phyloP scores from a whole-genome alignment of 108 stramenopile genomes.

The Mediolabrus comicus region DNA sequence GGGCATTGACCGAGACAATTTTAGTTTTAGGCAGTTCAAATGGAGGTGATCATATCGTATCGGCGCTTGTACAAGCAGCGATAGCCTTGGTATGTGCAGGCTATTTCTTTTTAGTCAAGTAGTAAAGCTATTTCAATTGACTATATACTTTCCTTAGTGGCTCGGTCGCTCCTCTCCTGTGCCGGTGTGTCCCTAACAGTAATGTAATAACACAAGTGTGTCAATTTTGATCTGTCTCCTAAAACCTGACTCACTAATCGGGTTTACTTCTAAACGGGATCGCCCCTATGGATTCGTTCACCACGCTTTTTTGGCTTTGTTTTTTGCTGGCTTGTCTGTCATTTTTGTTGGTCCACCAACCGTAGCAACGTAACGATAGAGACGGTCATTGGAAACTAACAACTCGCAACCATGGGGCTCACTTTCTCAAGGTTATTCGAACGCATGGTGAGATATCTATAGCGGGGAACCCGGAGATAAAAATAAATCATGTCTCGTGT shows the following conservation, averaged over 20 bases:
- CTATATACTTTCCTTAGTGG: no score
- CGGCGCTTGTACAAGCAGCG: constrained; percentile 24
- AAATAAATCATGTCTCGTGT: not conserved
- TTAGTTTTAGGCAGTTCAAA: constrained; percentile 25
- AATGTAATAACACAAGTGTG: no score
- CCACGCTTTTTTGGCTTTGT: no score
- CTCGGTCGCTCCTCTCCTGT: no score
- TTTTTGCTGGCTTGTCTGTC: no score
- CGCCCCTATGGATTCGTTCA: no score
- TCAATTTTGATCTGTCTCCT: no score
- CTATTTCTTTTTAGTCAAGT: constrained; percentile 40
- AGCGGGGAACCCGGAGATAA: not conserved
- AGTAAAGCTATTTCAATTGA: no score
- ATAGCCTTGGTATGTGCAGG: constrained; percentile 37
- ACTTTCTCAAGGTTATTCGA: constrained; percentile 88
- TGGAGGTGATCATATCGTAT: constrained; percentile 34
- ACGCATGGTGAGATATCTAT: constrained; percentile 72
- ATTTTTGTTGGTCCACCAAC: not conserved
- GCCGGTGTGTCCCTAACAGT: no score
- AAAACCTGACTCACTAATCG: no score
- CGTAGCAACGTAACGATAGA: constrained; percentile 2
- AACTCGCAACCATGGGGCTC: constrained; percentile 75
- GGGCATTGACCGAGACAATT: constrained; percentile 39
- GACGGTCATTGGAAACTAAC: not conserved
- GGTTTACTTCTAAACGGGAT: no score